Conservation (phyloP, 1,284 basidiomycete genomes). For the Ceratobasidium sp. region DNA sequence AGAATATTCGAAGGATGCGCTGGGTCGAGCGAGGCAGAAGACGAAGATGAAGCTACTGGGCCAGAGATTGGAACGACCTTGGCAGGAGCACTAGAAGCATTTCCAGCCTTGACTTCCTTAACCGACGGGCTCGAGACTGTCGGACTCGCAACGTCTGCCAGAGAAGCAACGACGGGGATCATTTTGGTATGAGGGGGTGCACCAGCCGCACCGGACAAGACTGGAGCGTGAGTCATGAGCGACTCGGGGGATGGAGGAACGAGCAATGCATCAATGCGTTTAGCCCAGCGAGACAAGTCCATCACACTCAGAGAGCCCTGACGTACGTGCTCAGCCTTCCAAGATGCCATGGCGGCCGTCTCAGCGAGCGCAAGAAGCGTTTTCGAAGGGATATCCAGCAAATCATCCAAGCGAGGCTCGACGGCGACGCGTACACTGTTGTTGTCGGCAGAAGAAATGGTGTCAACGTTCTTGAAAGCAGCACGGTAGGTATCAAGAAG, state of each 20-base stretch:
- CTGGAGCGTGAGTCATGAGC: neutral
- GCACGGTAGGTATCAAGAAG: conserved; percentile 37
- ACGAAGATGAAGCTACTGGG: neutral
- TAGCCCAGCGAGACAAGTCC: conserved; percentile 44
- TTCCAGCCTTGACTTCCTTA: neutral
- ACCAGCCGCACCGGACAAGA: neutral
- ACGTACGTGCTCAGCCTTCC: conserved; percentile 42
- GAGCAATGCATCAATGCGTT: conserved; percentile 36
- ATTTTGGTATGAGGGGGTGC: conserved; percentile 6
- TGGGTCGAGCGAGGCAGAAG: neutral
- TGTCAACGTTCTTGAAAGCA: conserved; percentile 25
- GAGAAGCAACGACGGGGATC: conserved; percentile 24
- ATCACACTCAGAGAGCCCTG: conserved; percentile 41
- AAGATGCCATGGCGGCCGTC: conserved; percentile 39
- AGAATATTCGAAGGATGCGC: neutral
- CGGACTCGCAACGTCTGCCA: neutral
- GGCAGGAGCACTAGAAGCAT: neutral
- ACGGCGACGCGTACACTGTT: conserved; percentile 26
- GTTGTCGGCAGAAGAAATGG: neutral
- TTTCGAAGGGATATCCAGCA: conserved; percentile 37
- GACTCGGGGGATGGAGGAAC: conserved; percentile 33
- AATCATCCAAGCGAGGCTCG: conserved; percentile 36
- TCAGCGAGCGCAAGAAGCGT: conserved; percentile 40
- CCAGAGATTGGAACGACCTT: neutral
- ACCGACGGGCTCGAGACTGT: neutral